These are phyloP conservation scores for Phyllosticta citriasiana DNA, from an alignment of 2,329 filamentous ascomycete species.

Conservation along the genomic window DNA sequence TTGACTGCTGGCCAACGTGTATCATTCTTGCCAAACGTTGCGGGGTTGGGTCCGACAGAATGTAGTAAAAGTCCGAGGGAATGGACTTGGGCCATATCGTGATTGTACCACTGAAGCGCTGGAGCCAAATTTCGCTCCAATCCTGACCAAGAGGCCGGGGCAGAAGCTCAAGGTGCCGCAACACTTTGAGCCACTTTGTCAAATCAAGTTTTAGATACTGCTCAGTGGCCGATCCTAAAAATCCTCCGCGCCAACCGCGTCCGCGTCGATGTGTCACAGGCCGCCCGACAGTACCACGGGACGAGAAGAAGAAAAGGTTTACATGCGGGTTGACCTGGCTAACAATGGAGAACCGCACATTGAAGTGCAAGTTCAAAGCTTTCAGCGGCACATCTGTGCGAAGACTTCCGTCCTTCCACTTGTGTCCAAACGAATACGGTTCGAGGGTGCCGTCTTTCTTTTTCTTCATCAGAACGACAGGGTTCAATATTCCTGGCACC, in stretches of 20 bases:
- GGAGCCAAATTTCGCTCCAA: conserved; percentile 94
- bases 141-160: conserved; percentile 87
- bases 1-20: conserved; percentile 76
- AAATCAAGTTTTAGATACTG: conserved; percentile 94
- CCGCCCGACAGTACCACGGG: conserved; percentile 78
- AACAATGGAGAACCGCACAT: conserved; percentile 94
- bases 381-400: conserved; percentile 93
- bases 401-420: conserved; percentile 96
- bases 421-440: conserved; percentile 94
- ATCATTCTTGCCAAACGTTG: conserved; percentile 77
- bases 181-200: conserved; percentile 94
- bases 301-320: conserved; percentile 98
- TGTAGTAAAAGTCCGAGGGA: conserved; percentile 71
- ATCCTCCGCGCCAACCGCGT: conserved; percentile 11
- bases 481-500: conserved; percentile 91
- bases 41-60: conserved; percentile 72
- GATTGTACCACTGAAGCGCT: conserved; percentile 87
- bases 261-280: conserved; percentile 36
- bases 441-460: conserved; percentile 63
- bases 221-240: conserved; percentile 82
- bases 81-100: conserved; percentile 89
- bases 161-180: conserved; percentile 83
- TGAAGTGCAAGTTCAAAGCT: conserved; percentile 91
- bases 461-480: conserved; percentile 87
- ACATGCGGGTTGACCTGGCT: conserved; percentile 90